phyloP scores from a whole-genome alignment of 176 grass and related monocot genomes.

The Microstegium vimineum region DNA sequence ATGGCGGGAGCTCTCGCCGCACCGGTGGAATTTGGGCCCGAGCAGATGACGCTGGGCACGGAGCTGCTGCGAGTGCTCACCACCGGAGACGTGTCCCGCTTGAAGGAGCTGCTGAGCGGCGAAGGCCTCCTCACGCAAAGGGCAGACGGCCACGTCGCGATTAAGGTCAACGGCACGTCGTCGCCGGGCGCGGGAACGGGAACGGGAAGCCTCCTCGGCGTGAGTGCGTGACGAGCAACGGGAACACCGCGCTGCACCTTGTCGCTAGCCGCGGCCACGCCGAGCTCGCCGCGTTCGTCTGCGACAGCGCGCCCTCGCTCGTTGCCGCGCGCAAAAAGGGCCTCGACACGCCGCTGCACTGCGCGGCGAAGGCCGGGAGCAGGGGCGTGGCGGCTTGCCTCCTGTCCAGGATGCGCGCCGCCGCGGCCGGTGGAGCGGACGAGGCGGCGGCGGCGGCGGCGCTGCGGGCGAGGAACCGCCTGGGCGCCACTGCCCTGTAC shows the following conservation, averaged over 20 bases:
- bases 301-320: neutral
- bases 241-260: slow-evolving; percentile 40
- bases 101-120: neutral
- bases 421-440: neutral
- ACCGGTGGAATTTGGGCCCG: neutral
- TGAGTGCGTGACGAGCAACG: neutral
- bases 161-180: neutral
- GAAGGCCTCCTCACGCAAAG: neutral
- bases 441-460: neutral
- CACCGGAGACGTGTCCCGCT: neutral
- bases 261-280: slow-evolving; percentile 29
- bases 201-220: neutral
- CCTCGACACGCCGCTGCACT: slow-evolving; percentile 43
- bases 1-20: neutral
- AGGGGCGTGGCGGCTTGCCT: neutral
- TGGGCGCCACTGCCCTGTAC: slow-evolving; percentile 34
- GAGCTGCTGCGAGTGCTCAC: neutral
- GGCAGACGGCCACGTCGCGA: neutral
- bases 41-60: neutral
- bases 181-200: neutral
- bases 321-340: neutral
- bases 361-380: slow-evolving; percentile 21
- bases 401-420: neutral
- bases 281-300: neutral
- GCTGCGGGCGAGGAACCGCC: neutral